phyloP scores from a whole-genome alignment of 2,329 filamentous ascomycete genomes.

The Pseudogymnoascus sp. region DNA sequence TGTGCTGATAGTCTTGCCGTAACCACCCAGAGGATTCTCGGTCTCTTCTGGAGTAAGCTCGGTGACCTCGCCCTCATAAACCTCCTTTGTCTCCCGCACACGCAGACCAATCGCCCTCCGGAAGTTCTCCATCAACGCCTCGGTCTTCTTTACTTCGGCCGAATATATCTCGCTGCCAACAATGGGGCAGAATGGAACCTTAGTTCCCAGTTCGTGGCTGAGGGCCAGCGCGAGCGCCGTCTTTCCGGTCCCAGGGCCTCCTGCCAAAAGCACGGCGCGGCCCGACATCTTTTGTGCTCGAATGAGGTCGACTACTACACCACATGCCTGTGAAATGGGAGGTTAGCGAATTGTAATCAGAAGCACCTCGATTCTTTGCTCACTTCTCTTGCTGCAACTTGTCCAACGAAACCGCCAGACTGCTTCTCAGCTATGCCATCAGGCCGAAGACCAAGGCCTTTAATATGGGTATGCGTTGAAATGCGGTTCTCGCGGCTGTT shows the following conservation, averaged over 20 bases:
- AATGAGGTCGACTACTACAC: constrained; percentile 92
- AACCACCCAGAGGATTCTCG: constrained; percentile 93
- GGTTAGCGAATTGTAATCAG: not conserved
- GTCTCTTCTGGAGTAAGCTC: constrained; percentile 97
- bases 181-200: constrained; percentile 97
- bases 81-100: constrained; percentile 97
- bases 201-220: constrained; percentile 93
- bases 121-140: constrained; percentile 99
- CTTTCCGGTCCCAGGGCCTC: constrained; percentile 93
- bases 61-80: constrained; percentile 97
- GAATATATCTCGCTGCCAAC: constrained; percentile 98
- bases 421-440: constrained; percentile 81
- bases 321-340: constrained; percentile 64
- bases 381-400: constrained; percentile 82
- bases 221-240: constrained; percentile 92
- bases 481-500: constrained; percentile 93
- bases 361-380: constrained; percentile 1
- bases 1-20: constrained; percentile 95
- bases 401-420: constrained; percentile 81
- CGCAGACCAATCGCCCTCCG: constrained; percentile 91
- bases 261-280: constrained; percentile 83
- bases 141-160: constrained; percentile 98
- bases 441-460: constrained; percentile 76
- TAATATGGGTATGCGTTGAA: constrained; percentile 96
- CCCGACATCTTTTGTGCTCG: constrained; percentile 97